phyloP scores from a whole-genome alignment of 768 basidiomycete species.

The Omphalotus guepiniiformis region DNA sequence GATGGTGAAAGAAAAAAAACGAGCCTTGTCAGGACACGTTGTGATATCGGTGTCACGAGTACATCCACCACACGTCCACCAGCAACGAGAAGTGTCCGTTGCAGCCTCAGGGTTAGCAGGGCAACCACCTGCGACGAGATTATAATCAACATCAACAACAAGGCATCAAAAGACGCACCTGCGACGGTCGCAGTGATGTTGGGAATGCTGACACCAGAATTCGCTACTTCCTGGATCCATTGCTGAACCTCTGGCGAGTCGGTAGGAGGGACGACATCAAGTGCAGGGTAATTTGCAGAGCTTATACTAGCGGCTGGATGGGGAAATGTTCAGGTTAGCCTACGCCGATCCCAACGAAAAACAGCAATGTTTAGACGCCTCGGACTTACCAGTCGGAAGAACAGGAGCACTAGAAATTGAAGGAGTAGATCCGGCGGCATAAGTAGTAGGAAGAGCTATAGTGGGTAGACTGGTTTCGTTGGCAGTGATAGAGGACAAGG shows the following conservation, averaged over 20 bases:
- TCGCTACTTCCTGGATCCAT: slow-evolving; percentile 63
- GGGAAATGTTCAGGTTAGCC: background rate
- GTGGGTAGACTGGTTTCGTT: slow-evolving; percentile 40
- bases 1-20: background rate
- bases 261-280: slow-evolving; percentile 58
- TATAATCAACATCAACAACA: background rate
- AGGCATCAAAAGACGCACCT: slow-evolving; percentile 25
- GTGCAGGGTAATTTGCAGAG: slow-evolving; percentile 57
- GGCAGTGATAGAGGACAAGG: slow-evolving; percentile 45
- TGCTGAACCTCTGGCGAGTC: slow-evolving; percentile 61
- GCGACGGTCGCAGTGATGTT: slow-evolving; percentile 37
- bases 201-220: slow-evolving; percentile 58
- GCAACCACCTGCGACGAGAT: slow-evolving; percentile 43
- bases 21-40: slow-evolving; percentile 59
- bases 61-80: slow-evolving; percentile 68
- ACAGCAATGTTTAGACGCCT: background rate
- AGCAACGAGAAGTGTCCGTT: slow-evolving; percentile 38
- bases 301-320: slow-evolving; percentile 36
- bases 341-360: slow-evolving; percentile 4
- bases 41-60: slow-evolving; percentile 63
- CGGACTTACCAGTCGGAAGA: slow-evolving; percentile 47
- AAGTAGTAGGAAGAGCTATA: slow-evolving; percentile 40
- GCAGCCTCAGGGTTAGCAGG: slow-evolving; percentile 50
- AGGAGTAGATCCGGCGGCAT: slow-evolving; percentile 46
- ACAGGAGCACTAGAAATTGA: slow-evolving; percentile 54